Conservation (phyloP, 164 flowering plant genomes). For the Litsea cubeba region DNA sequence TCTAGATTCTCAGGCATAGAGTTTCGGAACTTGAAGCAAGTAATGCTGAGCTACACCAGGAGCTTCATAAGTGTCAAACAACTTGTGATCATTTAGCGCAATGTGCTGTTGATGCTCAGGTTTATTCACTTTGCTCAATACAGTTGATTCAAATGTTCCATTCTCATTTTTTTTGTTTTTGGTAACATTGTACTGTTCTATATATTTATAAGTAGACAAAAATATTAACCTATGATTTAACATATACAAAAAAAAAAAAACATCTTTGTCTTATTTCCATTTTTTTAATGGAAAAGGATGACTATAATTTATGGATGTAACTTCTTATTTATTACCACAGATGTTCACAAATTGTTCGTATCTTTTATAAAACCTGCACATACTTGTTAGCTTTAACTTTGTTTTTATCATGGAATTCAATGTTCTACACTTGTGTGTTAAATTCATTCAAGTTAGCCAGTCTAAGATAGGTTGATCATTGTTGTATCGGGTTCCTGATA, state of each 20-base stretch:
- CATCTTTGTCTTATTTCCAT: no score
- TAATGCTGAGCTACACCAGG: constrained; percentile 64
- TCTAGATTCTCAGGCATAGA: constrained; percentile 71
- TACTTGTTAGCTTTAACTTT: no score
- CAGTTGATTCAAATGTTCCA: not conserved
- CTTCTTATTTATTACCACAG: no score
- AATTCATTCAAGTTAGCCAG: not conserved
- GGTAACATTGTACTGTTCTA: no score
- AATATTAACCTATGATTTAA: no score
- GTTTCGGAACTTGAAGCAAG: constrained; percentile 81
- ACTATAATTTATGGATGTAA: no score
- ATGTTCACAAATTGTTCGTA: no score
- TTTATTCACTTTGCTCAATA: constrained; percentile 16
- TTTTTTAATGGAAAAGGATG: no score
- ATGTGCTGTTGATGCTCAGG: constrained; percentile 88
- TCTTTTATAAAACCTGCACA: no score
- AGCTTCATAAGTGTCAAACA: constrained; percentile 52
- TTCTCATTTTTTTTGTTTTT: not conserved
- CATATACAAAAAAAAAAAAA: no score
- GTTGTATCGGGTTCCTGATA: not conserved
- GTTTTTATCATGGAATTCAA: not conserved
- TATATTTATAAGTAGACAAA: no score
- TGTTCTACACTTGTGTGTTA: not conserved
- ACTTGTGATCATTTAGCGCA: constrained; percentile 59
- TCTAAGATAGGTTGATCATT: not conserved